Evolutionary conservation across 164 flowering plant genomes (phyloP).

Genomic region (Taxillus chinensis): DNA sequence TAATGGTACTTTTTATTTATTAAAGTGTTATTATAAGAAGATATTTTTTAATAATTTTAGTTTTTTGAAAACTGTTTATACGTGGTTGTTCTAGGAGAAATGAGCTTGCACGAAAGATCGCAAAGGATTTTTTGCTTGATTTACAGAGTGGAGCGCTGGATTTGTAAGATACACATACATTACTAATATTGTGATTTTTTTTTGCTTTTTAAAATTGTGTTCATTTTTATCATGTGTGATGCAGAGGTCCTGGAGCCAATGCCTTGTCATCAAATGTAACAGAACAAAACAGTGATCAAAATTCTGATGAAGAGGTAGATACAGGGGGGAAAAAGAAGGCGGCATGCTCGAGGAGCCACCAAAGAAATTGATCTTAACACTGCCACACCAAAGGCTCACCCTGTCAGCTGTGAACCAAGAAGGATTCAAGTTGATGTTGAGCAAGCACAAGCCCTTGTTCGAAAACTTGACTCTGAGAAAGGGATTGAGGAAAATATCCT

Average conservation of each 20-base stretch:
- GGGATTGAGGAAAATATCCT: slow-evolving; percentile 78
- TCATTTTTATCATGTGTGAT: not conserved
- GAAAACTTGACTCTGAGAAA: slow-evolving; percentile 84
- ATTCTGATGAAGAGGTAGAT: slow-evolving; percentile 80
- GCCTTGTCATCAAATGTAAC: slow-evolving; percentile 46
- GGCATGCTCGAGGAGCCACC: slow-evolving; percentile 49
- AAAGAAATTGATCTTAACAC: slow-evolving; percentile 63
- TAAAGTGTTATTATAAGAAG: not conserved
- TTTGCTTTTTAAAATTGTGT: not conserved
- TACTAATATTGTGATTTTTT: no score
- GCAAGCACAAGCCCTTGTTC: slow-evolving; percentile 73
- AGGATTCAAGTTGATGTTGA: slow-evolving; percentile 69
- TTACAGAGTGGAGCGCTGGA: slow-evolving; percentile 80
- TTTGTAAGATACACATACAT: slow-evolving; percentile 42
- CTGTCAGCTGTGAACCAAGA: slow-evolving; percentile 68
- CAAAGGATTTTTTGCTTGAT: slow-evolving; percentile 77
- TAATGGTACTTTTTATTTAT: not conserved
- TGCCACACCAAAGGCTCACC: slow-evolving; percentile 86
- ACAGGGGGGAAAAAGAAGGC: slow-evolving; percentile 63
- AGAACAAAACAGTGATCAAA: slow-evolving; percentile 63
- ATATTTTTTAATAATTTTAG: not conserved
- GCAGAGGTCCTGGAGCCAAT: slow-evolving; percentile 74
- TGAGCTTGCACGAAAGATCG: slow-evolving; percentile 61
- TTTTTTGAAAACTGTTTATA: not conserved
- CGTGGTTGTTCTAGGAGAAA: slow-evolving; percentile 57